Percentiles rank a stretch among this genome's conserved stretches.
Conservation (phyloP, 1,139 yeast genomes). For the Hyphopichia wangnamkhiaoensis region DNA sequence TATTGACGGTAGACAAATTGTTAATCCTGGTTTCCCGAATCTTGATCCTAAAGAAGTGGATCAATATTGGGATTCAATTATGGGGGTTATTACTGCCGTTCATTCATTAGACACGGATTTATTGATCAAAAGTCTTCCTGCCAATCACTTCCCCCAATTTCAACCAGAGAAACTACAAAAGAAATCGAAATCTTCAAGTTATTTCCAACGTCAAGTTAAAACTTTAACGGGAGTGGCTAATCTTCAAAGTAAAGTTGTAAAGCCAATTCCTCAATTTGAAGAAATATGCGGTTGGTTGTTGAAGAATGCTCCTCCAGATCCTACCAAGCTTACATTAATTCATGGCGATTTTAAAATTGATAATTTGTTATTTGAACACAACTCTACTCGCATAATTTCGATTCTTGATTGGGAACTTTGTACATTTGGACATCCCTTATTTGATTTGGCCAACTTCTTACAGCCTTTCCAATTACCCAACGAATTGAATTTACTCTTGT, state of each 20-base stretch:
- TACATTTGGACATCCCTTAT: conserved; percentile 67
- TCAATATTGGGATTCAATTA: conserved; percentile 51
- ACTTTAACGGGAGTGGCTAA: conserved; percentile 50
- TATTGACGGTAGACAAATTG: conserved; percentile 59
- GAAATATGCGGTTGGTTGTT: conserved; percentile 45
- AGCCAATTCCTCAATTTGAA: conserved; percentile 52
- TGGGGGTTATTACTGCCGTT: conserved; percentile 52
- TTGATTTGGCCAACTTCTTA: conserved; percentile 61
- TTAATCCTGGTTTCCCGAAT: conserved; percentile 53
- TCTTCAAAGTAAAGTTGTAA: conserved; percentile 53
- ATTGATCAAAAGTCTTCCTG: conserved; percentile 47
- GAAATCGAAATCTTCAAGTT: conserved; percentile 27
- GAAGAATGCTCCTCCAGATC: conserved; percentile 48
- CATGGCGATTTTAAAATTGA: conserved; percentile 74
- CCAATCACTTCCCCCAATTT: conserved; percentile 48
- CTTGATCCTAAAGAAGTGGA: conserved; percentile 20
- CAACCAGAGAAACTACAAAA: conserved; percentile 26
- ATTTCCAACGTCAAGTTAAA: conserved; percentile 57
- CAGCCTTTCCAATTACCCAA: conserved; percentile 58
- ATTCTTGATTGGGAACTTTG: conserved; percentile 72
- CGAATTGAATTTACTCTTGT: conserved; percentile 29
- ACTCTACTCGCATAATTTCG: conserved; percentile 52
- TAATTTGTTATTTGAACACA: conserved; percentile 56
- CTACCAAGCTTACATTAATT: conserved; percentile 47
- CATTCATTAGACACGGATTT: conserved; percentile 52